Conservation (phyloP, 345 rosid species). For the Microcos paniculata region DNA sequence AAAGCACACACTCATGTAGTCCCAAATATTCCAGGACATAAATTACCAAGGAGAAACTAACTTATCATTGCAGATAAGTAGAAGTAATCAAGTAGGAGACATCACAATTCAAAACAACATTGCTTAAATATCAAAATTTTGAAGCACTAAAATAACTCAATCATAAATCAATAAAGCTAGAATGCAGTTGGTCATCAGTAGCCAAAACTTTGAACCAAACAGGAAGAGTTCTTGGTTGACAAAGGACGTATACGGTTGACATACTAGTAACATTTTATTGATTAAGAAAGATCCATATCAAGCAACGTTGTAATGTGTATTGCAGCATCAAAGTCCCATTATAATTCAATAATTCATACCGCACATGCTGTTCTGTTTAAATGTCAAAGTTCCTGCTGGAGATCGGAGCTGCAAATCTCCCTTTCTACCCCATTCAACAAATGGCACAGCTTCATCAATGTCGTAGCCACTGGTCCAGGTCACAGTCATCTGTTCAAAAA, state of each 20-base stretch:
- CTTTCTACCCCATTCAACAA: conserved; percentile 68
- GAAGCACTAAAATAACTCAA: background rate
- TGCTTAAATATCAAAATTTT: background rate
- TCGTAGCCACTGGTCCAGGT: conserved; percentile 98
- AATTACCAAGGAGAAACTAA: background rate
- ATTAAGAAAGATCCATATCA: background rate
- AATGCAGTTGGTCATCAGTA: background rate
- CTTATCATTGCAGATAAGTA: background rate
- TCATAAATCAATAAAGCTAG: background rate
- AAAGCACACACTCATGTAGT: background rate
- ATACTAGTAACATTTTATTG: background rate
- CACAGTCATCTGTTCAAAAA: conserved; percentile 66
- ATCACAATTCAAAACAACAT: background rate
- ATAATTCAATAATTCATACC: conserved; percentile 43
- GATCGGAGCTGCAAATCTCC: conserved; percentile 43
- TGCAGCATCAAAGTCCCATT: background rate
- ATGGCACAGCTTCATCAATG: conserved; percentile 71
- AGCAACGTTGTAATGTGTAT: background rate
- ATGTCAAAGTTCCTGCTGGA: conserved; percentile 86
- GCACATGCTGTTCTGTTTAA: conserved; percentile 76
- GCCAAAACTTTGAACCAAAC: background rate
- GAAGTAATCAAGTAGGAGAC: conserved; percentile 1
- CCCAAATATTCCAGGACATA: background rate
- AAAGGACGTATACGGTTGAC: background rate
- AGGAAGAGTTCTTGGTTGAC: background rate